phyloP scores from a whole-genome alignment of 1,139 yeast species.

The Candida sanyaensis region DNA sequence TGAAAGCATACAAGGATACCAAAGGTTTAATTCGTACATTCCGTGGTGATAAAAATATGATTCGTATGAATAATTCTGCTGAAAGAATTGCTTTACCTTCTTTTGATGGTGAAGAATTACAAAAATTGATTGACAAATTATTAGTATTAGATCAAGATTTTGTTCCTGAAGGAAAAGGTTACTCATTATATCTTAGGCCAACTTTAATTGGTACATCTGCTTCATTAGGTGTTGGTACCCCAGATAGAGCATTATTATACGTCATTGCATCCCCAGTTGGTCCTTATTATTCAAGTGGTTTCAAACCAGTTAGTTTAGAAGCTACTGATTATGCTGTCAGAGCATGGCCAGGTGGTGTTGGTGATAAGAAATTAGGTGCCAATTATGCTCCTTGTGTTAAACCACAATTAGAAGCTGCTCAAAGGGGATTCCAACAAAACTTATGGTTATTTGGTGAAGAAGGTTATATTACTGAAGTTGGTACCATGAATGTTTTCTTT shows the following conservation, averaged over 20 bases:
- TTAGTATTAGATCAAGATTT: constrained; percentile 71
- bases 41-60: constrained; percentile 91
- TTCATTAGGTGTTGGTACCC: constrained; percentile 80
- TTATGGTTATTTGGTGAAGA: constrained; percentile 95
- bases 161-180: constrained; percentile 84
- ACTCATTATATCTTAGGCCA: constrained; percentile 90
- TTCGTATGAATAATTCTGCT: constrained; percentile 85
- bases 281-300: constrained; percentile 86
- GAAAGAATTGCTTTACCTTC: constrained; percentile 84
- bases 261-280: constrained; percentile 96
- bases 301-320: constrained; percentile 89
- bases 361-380: constrained; percentile 95
- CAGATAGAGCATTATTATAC: constrained; percentile 76
- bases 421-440: constrained; percentile 90
- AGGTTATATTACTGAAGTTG: constrained; percentile 90
- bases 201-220: constrained; percentile 91
- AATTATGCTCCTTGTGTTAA: constrained; percentile 94
- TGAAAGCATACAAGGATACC: constrained; percentile 84
- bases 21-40: constrained; percentile 75
- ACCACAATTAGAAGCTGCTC: constrained; percentile 87
- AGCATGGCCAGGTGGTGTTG: constrained; percentile 99
- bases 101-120: constrained; percentile 76
- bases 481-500: constrained; percentile 94
- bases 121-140: constrained; percentile 72
- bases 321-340: constrained; percentile 95